These are phyloP conservation scores for Malus domestica DNA, from an alignment of 306 rosid species.

Conservation along the genomic window DNA sequence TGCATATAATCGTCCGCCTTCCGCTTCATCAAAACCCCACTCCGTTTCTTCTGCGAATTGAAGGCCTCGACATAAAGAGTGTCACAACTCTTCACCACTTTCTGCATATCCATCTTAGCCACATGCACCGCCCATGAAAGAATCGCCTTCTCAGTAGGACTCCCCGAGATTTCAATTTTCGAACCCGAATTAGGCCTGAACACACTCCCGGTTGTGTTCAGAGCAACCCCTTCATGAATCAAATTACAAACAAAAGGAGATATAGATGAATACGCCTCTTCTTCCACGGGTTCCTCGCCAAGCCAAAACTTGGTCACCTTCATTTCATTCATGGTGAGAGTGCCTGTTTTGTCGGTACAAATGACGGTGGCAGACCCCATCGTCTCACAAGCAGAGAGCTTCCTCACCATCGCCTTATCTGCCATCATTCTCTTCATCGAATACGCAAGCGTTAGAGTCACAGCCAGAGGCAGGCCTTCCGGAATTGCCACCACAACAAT, in stretches of 20 bases:
- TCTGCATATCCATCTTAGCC: too few species aligned
- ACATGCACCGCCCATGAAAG: neutral
- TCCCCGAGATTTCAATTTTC: constrained; percentile 24
- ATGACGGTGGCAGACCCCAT: constrained; percentile 38
- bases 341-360: constrained; percentile 42
- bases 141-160: constrained; percentile 47
- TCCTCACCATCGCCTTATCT: constrained; percentile 21
- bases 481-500: constrained; percentile 45
- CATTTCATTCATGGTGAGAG: constrained; percentile 35
- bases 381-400: constrained; percentile 40
- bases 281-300: constrained; percentile 14
- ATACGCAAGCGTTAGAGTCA: constrained; percentile 36
- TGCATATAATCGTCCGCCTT: too few species aligned
- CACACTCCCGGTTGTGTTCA: constrained; percentile 38
- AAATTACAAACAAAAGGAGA: neutral
- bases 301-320: constrained; percentile 34
- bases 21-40: too few species aligned
- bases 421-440: constrained; percentile 50
- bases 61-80: too few species aligned
- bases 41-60: too few species aligned
- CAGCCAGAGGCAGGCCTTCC: constrained; percentile 35
- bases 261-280: constrained; percentile 1
- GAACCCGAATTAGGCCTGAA: constrained; percentile 15
- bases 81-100: too few species aligned
- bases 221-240: constrained; percentile 28